Conservation (phyloP, 2,329 filamentous ascomycete genomes). For the Colletotrichum godetiae region DNA sequence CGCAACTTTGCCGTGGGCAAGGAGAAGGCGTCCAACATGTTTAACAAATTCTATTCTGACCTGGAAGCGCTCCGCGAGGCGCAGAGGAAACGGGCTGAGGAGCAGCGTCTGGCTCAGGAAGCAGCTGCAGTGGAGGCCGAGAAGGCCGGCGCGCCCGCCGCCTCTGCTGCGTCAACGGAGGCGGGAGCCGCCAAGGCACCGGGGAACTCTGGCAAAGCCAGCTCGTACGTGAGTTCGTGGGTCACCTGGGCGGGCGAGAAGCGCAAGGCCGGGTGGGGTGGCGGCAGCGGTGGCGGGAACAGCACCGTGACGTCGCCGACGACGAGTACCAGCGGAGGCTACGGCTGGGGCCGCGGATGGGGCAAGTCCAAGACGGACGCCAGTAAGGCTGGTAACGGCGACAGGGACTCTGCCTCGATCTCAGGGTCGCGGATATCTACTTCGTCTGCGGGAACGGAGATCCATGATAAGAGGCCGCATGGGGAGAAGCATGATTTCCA, state of each 20-base stretch:
- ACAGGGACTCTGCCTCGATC: conserved; percentile 43
- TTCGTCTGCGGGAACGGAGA: conserved; percentile 20
- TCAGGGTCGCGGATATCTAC: conserved; percentile 11
- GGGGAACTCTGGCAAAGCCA: conserved; percentile 65
- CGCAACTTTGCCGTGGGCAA: conserved; percentile 89
- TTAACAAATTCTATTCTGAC: conserved; percentile 90
- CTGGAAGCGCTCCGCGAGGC: conserved; percentile 74
- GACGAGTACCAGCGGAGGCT: conserved; percentile 22
- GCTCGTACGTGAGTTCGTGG: conserved; percentile 76
- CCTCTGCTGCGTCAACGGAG: conserved; percentile 39
- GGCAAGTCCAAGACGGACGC: conserved; percentile 38
- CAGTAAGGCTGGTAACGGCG: conserved; percentile 17
- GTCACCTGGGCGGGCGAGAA: conserved; percentile 81
- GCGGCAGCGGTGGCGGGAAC: conserved; percentile 11
- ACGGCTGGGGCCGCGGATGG: conserved; percentile 48
- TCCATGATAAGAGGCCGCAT: conserved; percentile 4
- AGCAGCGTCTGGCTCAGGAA: conserved; percentile 46
- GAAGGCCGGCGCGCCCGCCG: conserved; percentile 34
- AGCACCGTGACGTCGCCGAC: background rate
- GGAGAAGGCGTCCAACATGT: conserved; percentile 87
- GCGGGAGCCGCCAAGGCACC: conserved; percentile 51
- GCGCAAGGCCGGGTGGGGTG: conserved; percentile 62
- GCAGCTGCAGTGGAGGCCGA: conserved; percentile 38
- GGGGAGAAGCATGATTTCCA: conserved; percentile 36
- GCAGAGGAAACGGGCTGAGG: conserved; percentile 54